Evolutionary conservation across 768 basidiomycete genomes (phyloP).

Genomic region (Boletus bicolor): DNA sequence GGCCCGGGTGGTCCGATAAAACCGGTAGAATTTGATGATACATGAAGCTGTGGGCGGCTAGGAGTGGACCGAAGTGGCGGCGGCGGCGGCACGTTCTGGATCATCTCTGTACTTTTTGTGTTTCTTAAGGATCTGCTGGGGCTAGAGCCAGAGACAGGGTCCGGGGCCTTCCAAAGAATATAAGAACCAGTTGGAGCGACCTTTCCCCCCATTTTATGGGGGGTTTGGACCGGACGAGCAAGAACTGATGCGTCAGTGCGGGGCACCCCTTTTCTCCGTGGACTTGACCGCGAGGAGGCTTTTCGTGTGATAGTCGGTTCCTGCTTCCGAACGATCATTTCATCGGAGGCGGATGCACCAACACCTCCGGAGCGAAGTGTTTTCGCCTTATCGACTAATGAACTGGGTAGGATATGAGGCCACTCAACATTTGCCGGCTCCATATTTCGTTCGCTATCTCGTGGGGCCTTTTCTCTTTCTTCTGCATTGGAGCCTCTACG

Average conservation of each 20-base stretch:
- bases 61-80: constrained; percentile 29
- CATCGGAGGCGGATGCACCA: constrained; percentile 23
- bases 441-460: constrained; percentile 24
- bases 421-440: constrained; percentile 21
- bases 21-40: constrained; percentile 17
- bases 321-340: constrained; percentile 16
- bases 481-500: constrained; percentile 29
- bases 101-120: constrained; percentile 29
- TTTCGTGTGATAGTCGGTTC: constrained; percentile 14
- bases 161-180: constrained; percentile 31
- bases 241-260: constrained; percentile 21
- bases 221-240: constrained; percentile 15
- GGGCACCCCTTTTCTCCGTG: constrained; percentile 18
- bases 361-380: constrained; percentile 13
- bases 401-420: constrained; percentile 13
- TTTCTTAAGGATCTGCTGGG: constrained; percentile 30
- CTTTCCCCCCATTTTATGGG: constrained; percentile 24
- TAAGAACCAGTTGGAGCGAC: constrained; percentile 21
- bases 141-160: constrained; percentile 32
- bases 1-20: constrained; percentile 20
- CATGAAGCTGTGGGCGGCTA: constrained; percentile 28
- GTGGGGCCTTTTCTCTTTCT: constrained; percentile 21
- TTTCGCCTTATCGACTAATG: constrained; percentile 18
- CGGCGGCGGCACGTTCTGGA: constrained; percentile 17
- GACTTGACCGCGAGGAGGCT: constrained; percentile 15